Evolutionary conservation across 352 stramenopile species (phyloP).

Genomic region (Aphanomyces stellatus): DNA sequence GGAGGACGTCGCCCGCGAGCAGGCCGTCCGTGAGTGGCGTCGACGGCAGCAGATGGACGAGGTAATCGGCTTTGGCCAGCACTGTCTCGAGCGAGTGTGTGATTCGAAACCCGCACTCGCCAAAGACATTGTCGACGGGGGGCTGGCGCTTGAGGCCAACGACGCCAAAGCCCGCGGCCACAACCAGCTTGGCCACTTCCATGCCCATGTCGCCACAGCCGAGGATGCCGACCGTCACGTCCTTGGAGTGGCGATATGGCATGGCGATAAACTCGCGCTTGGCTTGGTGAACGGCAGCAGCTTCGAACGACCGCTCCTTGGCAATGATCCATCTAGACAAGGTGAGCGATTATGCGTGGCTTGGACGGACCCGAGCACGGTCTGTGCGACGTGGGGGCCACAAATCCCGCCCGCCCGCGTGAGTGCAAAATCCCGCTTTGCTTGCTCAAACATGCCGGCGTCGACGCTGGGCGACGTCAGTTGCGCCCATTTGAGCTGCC

Average conservation of each 20-base stretch:
- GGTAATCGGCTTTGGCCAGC: constrained; percentile 52
- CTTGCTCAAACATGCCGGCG: neutral
- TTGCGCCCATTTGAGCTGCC: neutral
- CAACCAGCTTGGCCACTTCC: neutral
- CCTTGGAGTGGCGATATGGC: neutral
- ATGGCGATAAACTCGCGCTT: neutral
- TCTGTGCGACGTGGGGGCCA: neutral
- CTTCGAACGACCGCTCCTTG: neutral
- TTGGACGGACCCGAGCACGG: neutral
- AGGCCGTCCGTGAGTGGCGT: constrained; percentile 60
- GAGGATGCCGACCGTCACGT: neutral
- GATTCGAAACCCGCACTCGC: too few relatives aligned
- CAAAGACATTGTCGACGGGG: too few relatives aligned
- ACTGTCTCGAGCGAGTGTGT: constrained; percentile 41
- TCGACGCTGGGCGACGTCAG: neutral
- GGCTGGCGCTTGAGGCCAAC: constrained; percentile 52
- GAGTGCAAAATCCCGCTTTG: neutral
- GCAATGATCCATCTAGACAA: neutral
- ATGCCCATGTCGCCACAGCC: neutral
- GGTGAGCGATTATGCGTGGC: neutral
- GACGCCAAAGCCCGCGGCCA: constrained; percentile 41
- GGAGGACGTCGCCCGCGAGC: constrained; percentile 40
- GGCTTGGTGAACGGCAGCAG: neutral
- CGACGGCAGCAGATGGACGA: constrained; percentile 76
- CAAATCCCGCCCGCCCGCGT: neutral